Conservation (phyloP, 352 stramenopile genomes). For the Pythium dissimile region DNA sequence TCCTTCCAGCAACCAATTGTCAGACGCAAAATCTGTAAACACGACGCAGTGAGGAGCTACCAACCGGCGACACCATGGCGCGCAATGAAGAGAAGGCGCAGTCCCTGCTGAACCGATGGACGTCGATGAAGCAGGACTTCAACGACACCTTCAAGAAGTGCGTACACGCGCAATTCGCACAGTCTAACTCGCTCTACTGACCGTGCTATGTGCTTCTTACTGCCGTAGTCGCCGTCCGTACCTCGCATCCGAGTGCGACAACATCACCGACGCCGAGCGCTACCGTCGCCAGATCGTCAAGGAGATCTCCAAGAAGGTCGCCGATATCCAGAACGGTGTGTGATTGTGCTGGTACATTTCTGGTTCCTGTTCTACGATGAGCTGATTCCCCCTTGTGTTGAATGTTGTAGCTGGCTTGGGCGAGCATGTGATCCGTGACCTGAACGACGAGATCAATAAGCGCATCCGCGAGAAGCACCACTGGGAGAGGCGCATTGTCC, state of each 20-base stretch:
- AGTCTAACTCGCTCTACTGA: neutral
- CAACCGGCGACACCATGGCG: slow-evolving; percentile 93
- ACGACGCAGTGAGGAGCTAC: no score
- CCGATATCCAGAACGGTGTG: slow-evolving; percentile 95
- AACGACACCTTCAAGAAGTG: slow-evolving; percentile 81
- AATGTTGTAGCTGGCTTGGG: slow-evolving; percentile 85
- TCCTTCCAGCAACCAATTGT: no score
- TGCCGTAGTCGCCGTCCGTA: slow-evolving; percentile 88
- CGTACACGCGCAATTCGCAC: neutral
- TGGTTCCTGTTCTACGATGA: neutral
- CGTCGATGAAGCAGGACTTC: slow-evolving; percentile 95
- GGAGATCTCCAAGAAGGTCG: slow-evolving; percentile 94
- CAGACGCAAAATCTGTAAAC: neutral
- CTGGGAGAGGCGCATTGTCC: slow-evolving; percentile 86
- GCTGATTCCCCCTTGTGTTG: no score
- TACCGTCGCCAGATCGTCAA: slow-evolving; percentile 93
- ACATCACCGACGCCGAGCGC: slow-evolving; percentile 91
- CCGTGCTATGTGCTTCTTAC: neutral
- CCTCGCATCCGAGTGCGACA: slow-evolving; percentile 92
- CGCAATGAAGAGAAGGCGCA: slow-evolving; percentile 98
- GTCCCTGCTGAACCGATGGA: slow-evolving; percentile 98
- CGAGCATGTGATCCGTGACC: slow-evolving; percentile 95
- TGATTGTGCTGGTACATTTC: neutral
- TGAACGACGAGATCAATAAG: slow-evolving; percentile 99
- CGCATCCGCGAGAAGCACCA: slow-evolving; percentile 92